phyloP scores from a whole-genome alignment of 2,329 filamentous ascomycete species.

The Diaporthe sp. region DNA sequence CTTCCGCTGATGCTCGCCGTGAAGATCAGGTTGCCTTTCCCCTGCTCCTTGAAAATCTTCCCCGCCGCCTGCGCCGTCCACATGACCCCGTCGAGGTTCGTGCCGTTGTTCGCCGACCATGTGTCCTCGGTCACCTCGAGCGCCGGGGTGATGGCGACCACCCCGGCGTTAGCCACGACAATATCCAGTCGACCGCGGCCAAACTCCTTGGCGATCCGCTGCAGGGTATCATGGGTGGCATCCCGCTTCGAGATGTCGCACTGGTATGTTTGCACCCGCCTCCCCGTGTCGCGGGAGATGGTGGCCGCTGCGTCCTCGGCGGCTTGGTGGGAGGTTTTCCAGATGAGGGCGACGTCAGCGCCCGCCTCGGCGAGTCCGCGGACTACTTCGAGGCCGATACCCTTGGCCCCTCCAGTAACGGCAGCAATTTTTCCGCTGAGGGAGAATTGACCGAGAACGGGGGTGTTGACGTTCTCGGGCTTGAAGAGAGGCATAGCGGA shows the following conservation, averaged over 20 bases:
- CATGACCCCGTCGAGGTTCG: constrained; percentile 49
- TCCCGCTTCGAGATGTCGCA: not conserved
- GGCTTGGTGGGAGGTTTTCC: constrained; percentile 11
- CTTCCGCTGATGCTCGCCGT: constrained; percentile 44
- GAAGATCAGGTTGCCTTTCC: constrained; percentile 47
- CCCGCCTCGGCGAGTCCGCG: constrained; percentile 37
- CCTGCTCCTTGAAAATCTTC: constrained; percentile 46
- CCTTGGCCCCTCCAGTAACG: constrained; percentile 61
- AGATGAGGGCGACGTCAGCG: constrained; percentile 37
- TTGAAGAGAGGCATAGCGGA: constrained; percentile 51
- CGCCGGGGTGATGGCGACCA: constrained; percentile 43
- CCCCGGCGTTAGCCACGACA: constrained; percentile 49
- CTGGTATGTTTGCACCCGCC: constrained; percentile 5
- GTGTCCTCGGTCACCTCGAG: constrained; percentile 47
- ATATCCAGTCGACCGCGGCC: constrained; percentile 43
- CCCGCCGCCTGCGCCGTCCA: constrained; percentile 46
- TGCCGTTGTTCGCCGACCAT: constrained; percentile 45
- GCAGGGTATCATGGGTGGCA: not conserved
- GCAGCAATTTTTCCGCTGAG: constrained; percentile 60
- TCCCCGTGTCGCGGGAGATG: constrained; percentile 30
- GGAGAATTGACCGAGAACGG: constrained; percentile 54
- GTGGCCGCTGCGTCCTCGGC: constrained; percentile 2
- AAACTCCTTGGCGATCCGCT: constrained; percentile 41
- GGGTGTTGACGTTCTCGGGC: constrained; percentile 34
- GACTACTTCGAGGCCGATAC: constrained; percentile 45